Base-by-base conservation (phyloP, 1,139 yeast genomes). In the Suhomyces ambrosiae region DNA sequence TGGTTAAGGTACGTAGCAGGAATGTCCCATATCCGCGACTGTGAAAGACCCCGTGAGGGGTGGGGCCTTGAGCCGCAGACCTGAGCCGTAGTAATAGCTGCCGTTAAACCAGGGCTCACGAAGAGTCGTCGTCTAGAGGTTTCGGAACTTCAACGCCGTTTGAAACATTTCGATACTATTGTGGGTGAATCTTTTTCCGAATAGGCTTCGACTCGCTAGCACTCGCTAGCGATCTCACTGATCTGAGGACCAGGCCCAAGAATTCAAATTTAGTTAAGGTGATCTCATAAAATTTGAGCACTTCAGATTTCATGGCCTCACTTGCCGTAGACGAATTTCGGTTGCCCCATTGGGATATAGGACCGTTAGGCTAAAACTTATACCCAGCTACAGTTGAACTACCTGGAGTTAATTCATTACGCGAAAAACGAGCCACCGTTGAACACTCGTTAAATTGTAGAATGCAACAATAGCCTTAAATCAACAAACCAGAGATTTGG, bases 191-290 rank as follows among this genome's bases (percentile, higher is more conserved):
- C 12, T 23, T 23, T 23, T 7, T 11, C 24, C 24, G 24, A 23
- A n/a, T n/a, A 19, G 22, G 9, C 7, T 8, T 18, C 24, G 11
- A 7, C 24, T 23, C 24, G 24, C 24, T 23, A 23, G 24, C 22
- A n/a, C 22, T 23, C n/a, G n/a, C 24, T 23, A 23, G 24, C 21
- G 21, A 18, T 18, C n/a, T n/a, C n/a, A n/a, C n/a, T n/a, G n/a
- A n/a, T n/a, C n/a, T n/a, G n/a, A n/a, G n/a, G n/a, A n/a, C n/a
- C n/a, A n/a, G n/a, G n/a, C n/a, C n/a, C n/a, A n/a, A n/a, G n/a
- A n/a, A n/a, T n/a, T n/a, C n/a, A n/a, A n/a, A n/a, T n/a, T n/a
- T n/a, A n/a, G n/a, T n/a, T n/a, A n/a, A n/a, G n/a, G n/a, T n/a
- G n/a, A n/a, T n/a, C n/a, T n/a, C n/a, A n/a, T n/a, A n/a, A n/a